Conservation (phyloP, 345 rosid genomes). For the Leavenworthia alabamica region DNA sequence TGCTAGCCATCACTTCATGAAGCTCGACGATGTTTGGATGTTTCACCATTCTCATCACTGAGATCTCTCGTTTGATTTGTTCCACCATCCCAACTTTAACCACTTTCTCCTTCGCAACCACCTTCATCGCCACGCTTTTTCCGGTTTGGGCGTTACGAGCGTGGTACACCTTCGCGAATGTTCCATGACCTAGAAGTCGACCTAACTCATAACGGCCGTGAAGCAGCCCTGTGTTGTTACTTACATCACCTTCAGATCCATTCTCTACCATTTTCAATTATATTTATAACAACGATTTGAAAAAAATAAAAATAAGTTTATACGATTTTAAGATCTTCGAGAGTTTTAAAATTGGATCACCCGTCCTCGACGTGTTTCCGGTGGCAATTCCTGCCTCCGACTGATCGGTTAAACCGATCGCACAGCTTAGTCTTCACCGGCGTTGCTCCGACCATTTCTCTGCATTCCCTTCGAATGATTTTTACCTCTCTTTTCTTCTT, state of each 20-base stretch:
- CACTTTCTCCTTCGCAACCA: slow-evolving; percentile 81
- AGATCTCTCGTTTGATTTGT: slow-evolving; percentile 80
- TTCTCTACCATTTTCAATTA: no score
- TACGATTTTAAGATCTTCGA: neutral
- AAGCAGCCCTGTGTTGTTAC: no score
- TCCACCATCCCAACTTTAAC: slow-evolving; percentile 88
- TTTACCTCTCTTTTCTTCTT: neutral
- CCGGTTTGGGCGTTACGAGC: slow-evolving; percentile 55
- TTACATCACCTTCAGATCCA: slow-evolving; percentile 27
- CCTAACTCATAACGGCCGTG: slow-evolving; percentile 90
- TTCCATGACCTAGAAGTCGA: slow-evolving; percentile 72
- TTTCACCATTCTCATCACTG: slow-evolving; percentile 91
- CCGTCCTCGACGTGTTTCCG: slow-evolving; percentile 97
- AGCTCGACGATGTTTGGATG: slow-evolving; percentile 82
- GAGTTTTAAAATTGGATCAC: slow-evolving; percentile 36
- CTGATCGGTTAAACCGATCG: slow-evolving; percentile 38
- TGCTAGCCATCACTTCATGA: slow-evolving; percentile 93
- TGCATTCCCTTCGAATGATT: slow-evolving; percentile 54
- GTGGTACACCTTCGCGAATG: slow-evolving; percentile 85
- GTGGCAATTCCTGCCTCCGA: slow-evolving; percentile 86
- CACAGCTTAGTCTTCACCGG: slow-evolving; percentile 48
- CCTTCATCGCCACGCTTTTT: slow-evolving; percentile 73
- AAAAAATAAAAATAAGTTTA: neutral
- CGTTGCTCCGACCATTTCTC: slow-evolving; percentile 55
- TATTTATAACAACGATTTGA: neutral